Base-by-base conservation (phyloP, 306 rosid species). In the Dryas alaskensis region DNA sequence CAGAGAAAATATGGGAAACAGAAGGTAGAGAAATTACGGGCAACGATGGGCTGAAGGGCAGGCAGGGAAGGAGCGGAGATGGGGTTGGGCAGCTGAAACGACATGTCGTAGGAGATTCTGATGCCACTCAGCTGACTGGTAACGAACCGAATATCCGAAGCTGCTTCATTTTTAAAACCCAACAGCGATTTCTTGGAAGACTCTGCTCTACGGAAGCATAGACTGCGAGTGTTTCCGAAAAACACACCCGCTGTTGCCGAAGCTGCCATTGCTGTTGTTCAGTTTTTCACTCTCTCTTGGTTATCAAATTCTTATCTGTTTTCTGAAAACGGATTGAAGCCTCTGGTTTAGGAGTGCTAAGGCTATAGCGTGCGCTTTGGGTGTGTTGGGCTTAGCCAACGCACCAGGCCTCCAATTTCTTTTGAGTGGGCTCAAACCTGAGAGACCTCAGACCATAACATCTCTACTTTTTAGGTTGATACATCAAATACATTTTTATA, bases 121-220 rank as follows among this genome's bases (percentile, higher is more conserved):
- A 90, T 43, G 80, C 98, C 98, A 11, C 78, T 62, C 78, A 94
- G 80, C 69, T 89, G 92, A 5, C 97, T 91, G 65, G 75, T 70
- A 39, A 89, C 65, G 76, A 88, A 91, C 16, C 90, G 87, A 55
- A 91, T 70, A 47, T 87, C 91, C 11, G 90, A 71, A 79, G 49
- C 70, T 0, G 68, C 17, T 10, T 60, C 74, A 47, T 76, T 40
- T 69, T 67, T 82, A 17, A 69, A 44, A 2, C 75, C 72, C 6
- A 78, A 43, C 13, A 16, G 51, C 39, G 31, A 5, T 11, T 55
- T 58, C 8, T 60, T 62, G 40, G 60, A 75, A 8, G 74, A 47
- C n/a, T 58, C 75, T 27, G 51, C 6, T 65, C 57, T 80, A 11
- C 60, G 75, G 65, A 76, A 60, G 65, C 76, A 17, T 9, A 54